These are phyloP conservation scores for Pinus albicaulis DNA, from an alignment of 75 land plant genomes.

Conservation along the genomic window DNA sequence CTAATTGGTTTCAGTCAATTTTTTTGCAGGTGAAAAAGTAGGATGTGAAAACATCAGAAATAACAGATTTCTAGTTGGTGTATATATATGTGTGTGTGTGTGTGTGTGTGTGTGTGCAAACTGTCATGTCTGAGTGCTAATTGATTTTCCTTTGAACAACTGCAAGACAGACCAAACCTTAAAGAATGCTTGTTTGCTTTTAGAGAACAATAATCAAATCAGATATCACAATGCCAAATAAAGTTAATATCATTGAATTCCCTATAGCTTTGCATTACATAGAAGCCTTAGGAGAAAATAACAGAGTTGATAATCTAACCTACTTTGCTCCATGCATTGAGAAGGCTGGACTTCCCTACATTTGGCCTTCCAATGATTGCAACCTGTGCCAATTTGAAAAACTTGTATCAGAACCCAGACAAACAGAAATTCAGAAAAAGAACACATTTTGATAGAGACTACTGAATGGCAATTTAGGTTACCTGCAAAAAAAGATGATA, in stretches of 20 bases:
- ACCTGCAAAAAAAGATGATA: not conserved
- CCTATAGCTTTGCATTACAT: not conserved
- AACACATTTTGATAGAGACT: not conserved
- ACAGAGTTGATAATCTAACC: slow-evolving; percentile 30
- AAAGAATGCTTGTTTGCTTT: not conserved
- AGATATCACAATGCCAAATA: not conserved
- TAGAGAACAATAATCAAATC: not conserved
- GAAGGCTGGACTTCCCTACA: slow-evolving; percentile 97
- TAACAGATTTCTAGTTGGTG: too few relatives aligned
- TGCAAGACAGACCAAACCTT: not conserved
- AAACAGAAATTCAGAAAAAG: not conserved
- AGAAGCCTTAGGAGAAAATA: not conserved
- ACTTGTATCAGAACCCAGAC: not conserved
- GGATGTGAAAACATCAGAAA: too few relatives aligned
- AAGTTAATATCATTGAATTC: not conserved
- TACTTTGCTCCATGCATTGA: slow-evolving; percentile 99
- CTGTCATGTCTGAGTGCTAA: too few relatives aligned
- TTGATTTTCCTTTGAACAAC: too few relatives aligned
- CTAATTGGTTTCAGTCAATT: too few relatives aligned
- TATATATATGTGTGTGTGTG: too few relatives aligned
- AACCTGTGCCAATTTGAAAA: slow-evolving; percentile 53
- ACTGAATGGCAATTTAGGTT: not conserved
- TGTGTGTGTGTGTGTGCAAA: too few relatives aligned
- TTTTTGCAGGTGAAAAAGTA: too few relatives aligned
- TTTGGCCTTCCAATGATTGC: slow-evolving; percentile 98